A percentile compares a stretch with the other conserved stretches of the same genome.
Evolutionary conservation across 352 stramenopile genomes (phyloP).

Genomic region (Phytophthora sp.): DNA sequence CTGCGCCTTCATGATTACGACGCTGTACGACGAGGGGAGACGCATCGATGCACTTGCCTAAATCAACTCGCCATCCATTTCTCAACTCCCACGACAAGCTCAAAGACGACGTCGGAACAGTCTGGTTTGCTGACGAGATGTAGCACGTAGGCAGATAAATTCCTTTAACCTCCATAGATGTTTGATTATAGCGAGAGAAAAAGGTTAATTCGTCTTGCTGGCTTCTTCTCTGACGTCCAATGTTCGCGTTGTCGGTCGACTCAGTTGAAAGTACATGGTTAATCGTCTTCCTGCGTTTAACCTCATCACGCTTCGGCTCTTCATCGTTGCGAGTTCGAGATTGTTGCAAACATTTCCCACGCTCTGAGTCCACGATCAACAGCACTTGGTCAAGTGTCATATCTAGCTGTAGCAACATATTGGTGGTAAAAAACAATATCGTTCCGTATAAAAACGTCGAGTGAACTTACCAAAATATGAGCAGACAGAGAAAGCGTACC

Average conservation of each 20-base stretch:
- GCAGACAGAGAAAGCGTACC: constrained; percentile 4
- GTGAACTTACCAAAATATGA: constrained; percentile 34
- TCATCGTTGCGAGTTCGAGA: background rate
- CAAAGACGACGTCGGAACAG: background rate
- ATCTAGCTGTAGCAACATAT: constrained; percentile 23
- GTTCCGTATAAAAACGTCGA: background rate
- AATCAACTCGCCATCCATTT: constrained; percentile 41
- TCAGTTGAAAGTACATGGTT: background rate
- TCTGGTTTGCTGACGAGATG: background rate
- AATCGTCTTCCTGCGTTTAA: constrained; percentile 32
- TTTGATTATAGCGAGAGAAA: constrained; percentile 41
- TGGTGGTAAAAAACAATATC: constrained; percentile 2
- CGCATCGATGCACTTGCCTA: constrained; percentile 70
- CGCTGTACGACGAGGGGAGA: constrained; percentile 57
- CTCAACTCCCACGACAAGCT: constrained; percentile 19
- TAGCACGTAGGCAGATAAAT: constrained; percentile 27
- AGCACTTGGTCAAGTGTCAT: constrained; percentile 33
- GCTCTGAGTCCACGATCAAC: background rate
- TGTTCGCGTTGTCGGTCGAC: background rate
- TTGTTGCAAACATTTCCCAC: constrained; percentile 4
- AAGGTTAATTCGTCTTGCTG: constrained; percentile 6
- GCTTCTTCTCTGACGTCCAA: background rate
- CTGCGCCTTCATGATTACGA: background rate
- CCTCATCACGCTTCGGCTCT: background rate
- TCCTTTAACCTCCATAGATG: constrained; percentile 16